phyloP scores from a whole-genome alignment of 2,329 filamentous ascomycete genomes.

The Exophiala oligosperma region DNA sequence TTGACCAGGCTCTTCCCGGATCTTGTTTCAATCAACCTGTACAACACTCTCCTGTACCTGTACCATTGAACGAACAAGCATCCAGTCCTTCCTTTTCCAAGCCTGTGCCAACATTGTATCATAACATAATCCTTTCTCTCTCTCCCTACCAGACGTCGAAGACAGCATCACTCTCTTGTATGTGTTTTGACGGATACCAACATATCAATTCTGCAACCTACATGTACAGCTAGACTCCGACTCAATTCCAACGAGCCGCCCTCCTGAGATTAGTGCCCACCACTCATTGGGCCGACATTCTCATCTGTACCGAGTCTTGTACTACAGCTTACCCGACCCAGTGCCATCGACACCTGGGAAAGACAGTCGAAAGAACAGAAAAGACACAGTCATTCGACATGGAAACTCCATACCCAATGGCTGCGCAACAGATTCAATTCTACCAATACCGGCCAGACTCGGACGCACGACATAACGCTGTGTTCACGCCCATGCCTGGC shows the following conservation, averaged over 20 bases:
- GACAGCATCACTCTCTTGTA: slow-evolving; percentile 9
- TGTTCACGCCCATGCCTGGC: slow-evolving; percentile 67
- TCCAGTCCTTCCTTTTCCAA: slow-evolving; percentile 30
- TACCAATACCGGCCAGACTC: slow-evolving; percentile 85
- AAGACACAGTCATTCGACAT: slow-evolving; percentile 14
- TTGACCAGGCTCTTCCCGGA: slow-evolving; percentile 30
- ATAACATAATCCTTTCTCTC: slow-evolving; percentile 21
- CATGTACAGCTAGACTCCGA: slow-evolving; percentile 22
- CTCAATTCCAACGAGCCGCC: slow-evolving; percentile 6
- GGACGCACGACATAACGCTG: slow-evolving; percentile 70
- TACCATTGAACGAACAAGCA: slow-evolving; percentile 26
- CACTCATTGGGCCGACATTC: slow-evolving; percentile 24
- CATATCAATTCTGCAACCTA: slow-evolving; percentile 22
- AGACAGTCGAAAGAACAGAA: slow-evolving; percentile 5
- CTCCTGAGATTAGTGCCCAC: slow-evolving; percentile 8
- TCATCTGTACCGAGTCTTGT: slow-evolving; percentile 23
- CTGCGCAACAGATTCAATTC: slow-evolving; percentile 59
- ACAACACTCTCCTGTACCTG: slow-evolving; percentile 25
- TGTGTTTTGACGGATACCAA: slow-evolving; percentile 16
- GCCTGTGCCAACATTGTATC: slow-evolving; percentile 27
- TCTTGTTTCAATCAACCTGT: slow-evolving; percentile 29
- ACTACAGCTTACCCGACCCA: slow-evolving; percentile 12
- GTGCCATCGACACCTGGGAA: slow-evolving; percentile 4
- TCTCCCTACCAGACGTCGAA: slow-evolving; percentile 10
- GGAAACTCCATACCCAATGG: slow-evolving; percentile 27